These are phyloP conservation scores for Arachis stenosperma DNA, from an alignment of 306 rosid species.

Conservation along the genomic window DNA sequence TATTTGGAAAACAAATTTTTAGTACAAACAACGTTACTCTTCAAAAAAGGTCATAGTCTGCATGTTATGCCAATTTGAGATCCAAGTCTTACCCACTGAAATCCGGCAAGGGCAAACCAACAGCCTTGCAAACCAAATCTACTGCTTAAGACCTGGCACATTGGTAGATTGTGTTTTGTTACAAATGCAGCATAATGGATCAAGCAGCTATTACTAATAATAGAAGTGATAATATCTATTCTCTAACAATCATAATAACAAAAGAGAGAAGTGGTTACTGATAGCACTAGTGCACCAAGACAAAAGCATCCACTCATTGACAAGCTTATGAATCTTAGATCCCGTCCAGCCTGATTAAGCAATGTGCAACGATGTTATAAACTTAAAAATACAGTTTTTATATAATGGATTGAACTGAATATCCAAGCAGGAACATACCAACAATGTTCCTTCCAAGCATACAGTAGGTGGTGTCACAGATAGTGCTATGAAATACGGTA, in stretches of 20 bases:
- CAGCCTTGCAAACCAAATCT: constrained; percentile 74
- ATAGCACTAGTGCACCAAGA: constrained; percentile 54
- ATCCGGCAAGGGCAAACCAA: constrained; percentile 74
- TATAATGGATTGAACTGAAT: not conserved
- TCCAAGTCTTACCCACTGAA: constrained; percentile 79
- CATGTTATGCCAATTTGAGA: constrained; percentile 27
- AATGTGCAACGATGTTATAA: constrained; percentile 3
- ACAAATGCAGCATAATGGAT: constrained; percentile 29
- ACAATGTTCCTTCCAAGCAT: constrained; percentile 90
- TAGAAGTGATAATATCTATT: no score
- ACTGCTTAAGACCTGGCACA: constrained; percentile 60
- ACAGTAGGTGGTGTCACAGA: constrained; percentile 77
- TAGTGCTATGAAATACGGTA: constrained; percentile 77
- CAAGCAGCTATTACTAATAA: constrained; percentile 16
- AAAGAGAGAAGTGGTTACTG: constrained; percentile 52
- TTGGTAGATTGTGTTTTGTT: constrained; percentile 30
- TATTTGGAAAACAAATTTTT: constrained; percentile 20
- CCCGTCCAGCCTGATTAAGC: constrained; percentile 85
- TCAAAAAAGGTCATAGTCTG: not conserved
- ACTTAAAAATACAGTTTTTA: constrained; percentile 8
- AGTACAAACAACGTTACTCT: no score
- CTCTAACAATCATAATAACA: no score
- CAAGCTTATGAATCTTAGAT: constrained; percentile 71
- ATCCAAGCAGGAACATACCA: constrained; percentile 58
- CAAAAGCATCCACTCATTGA: constrained; percentile 83